Evolutionary conservation across 352 stramenopile species (phyloP), one percentile per base, ranked within the genome.

Genomic region (Phytophthora citricola): DNA sequence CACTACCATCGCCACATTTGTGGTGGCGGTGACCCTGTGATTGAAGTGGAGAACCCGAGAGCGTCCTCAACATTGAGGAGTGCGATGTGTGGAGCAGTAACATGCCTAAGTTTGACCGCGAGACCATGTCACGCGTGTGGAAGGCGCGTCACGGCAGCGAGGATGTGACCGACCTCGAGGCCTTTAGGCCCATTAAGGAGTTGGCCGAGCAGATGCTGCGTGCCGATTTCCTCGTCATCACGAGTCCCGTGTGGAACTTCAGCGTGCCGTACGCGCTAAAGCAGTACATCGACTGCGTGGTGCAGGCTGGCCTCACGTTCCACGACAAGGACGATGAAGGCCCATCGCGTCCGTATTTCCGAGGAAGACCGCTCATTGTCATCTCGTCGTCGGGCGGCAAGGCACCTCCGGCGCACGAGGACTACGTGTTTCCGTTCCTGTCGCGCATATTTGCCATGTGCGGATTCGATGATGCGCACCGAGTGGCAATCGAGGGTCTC

Each of bases 221-320:
- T 38, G 78, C 83, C n/a, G 83, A 93, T 45, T 90, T 91, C 63
- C 70, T 93, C 24, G 69, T 93, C 58, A 82, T 93, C 60, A 91
- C 85, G 10, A 76, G 81, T 20, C 85, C 85, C 14, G 73, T 93
- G 48, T 93, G 85, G 85, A 92, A 93, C 64, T 89, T 88, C 58
- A 90, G 79, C 39, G 76, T 91, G 22, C 85, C 83, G 3, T 91
- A 90, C 72, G 80, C 89, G 51, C 70, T 93, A 56, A 93, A 92
- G 80, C 85, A 92, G 71, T 93, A 92, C 66, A 92, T 91, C 44
- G 81, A 92, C 60, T 93, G 85, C 67, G 86, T 91, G 44, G 77
- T 92, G 49, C 83, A 92, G 58, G 79, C 81, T 1, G 83, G 79
- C 1, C 50, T 93, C 49, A 93, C 83, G 10, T 91, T 90, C 75